A percentile compares a stretch with the other conserved stretches of the same genome.
phyloP scores from a whole-genome alignment of 1,284 basidiomycete genomes.

The Cryptococcus deneoformans region DNA sequence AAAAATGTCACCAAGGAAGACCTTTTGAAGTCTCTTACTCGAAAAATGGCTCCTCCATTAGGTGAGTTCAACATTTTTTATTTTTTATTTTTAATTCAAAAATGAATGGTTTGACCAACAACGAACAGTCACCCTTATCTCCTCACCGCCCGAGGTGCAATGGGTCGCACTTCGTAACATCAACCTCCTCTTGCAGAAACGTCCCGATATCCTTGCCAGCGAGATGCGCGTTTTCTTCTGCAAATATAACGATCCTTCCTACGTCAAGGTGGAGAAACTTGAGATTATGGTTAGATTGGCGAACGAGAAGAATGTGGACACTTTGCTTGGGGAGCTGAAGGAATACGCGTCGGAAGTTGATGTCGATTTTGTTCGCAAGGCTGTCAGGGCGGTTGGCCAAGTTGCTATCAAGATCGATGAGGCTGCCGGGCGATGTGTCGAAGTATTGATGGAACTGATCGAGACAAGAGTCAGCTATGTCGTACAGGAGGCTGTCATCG shows the following conservation, averaged over 20 bases:
- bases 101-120: neutral
- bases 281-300: constrained; percentile 98
- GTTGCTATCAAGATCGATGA: constrained; percentile 94
- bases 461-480: constrained; percentile 96
- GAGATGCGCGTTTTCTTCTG: constrained; percentile 99
- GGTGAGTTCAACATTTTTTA: constrained; percentile 37
- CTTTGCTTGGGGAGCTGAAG: constrained; percentile 89
- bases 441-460: constrained; percentile 79
- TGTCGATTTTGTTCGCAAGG: constrained; percentile 95
- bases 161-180: constrained; percentile 98
- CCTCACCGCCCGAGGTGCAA: constrained; percentile 97
- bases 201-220: constrained; percentile 88
- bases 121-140: constrained; percentile 77
- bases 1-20: constrained; percentile 78
- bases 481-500: constrained; percentile 95
- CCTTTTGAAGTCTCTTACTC: constrained; percentile 77
- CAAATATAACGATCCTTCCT: constrained; percentile 99
- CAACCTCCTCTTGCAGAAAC: constrained; percentile 90
- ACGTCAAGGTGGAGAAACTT: constrained; percentile 96
- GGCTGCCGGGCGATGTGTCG: constrained; percentile 86
- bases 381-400: constrained; percentile 93
- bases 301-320: constrained; percentile 82
- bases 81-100: neutral
- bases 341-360: constrained; percentile 98
- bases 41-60: constrained; percentile 97